Percentiles rank a stretch among this genome's conserved stretches.
Conservation (phyloP, 768 basidiomycete genomes). For the Wakefieldia striispora region DNA sequence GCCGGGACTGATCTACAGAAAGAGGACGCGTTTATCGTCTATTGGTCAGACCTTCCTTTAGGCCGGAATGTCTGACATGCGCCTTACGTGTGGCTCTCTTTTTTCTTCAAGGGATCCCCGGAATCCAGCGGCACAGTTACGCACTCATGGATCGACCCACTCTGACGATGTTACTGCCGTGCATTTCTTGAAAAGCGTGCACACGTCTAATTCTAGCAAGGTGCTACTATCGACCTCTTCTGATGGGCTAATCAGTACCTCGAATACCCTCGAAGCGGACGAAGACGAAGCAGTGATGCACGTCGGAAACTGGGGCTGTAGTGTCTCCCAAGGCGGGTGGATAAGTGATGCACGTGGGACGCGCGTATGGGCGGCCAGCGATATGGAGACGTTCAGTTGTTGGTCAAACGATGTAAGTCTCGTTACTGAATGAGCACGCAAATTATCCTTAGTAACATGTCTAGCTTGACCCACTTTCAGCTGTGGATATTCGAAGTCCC, state of each 20-base stretch:
- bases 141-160: constrained; percentile 82
- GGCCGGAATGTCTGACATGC: background rate
- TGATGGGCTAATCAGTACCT: constrained; percentile 77
- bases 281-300: constrained; percentile 84
- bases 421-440: background rate
- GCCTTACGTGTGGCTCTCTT: background rate
- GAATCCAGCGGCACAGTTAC: constrained; percentile 64
- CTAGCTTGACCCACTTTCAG: constrained; percentile 59
- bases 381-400: constrained; percentile 91
- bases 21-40: constrained; percentile 80
- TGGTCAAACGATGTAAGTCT: constrained; percentile 70
- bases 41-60: constrained; percentile 55
- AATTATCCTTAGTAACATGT: background rate
- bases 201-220: constrained; percentile 36
- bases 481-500: constrained; percentile 62
- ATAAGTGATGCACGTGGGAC: constrained; percentile 36
- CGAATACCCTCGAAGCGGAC: constrained; percentile 70
- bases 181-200: constrained; percentile 40
- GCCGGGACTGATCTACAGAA: constrained; percentile 80
- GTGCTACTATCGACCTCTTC: constrained; percentile 78
- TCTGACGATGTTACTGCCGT: constrained; percentile 90
- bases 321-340: constrained; percentile 77
- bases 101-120: constrained; percentile 70
- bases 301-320: constrained; percentile 86
- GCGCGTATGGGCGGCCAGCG: constrained; percentile 80